Base-by-base conservation (phyloP, 169 alveolate genomes). In the Eimeria sp. region DNA sequence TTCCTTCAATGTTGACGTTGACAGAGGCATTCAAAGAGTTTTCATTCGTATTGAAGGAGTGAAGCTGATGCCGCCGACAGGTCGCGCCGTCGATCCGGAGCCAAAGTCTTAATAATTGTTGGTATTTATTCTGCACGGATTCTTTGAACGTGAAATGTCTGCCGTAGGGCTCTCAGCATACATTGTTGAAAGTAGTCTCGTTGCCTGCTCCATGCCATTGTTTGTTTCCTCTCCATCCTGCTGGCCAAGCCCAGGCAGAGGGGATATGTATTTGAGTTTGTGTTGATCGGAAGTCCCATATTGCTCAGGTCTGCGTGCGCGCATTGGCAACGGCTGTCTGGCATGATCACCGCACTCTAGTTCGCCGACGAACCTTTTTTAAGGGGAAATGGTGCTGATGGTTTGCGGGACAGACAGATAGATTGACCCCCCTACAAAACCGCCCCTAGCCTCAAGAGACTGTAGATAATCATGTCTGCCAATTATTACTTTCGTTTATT, bases 21-120 rank as follows among this genome's bases (percentile, higher is more conserved):
- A 91, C 90, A 47, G 95, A n/a, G 95, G 95, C 63, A 91, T 76
- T 34, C 90, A 91, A 65, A 86, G 95, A 27, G 95, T 91, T 5
- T 91, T 91, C 45, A 73, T 91, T 40, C 95, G 95, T 34, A 91
- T 91, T 43, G 95, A 91, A 87, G 90, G 67, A 20, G 84, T 91
- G 78, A 75, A 61, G 67, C 89, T 80, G 63, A 80, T 80, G 89
- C 89, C 89, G 40, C 89, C 63, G 89, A 57, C 86, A 75, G 86
- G 49, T 27, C 86, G 86, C 61, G 86, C 54, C 54, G 86, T 49
- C 54, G 86, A 75, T 49, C 45, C 86, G 86, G 86, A 75, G 86
- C 49, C 49, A 40, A 75, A 67, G 76, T 67, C 76, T 67, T 67
- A 67, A 27, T 22, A 11, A 14, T 27, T 67, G 76, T 67, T 67